A percentile compares a stretch with the other conserved stretches of the same genome.
These are phyloP conservation scores for Apodospora peruviana DNA, from an alignment of 495 filamentous ascomycete genomes.

Conservation along the genomic window DNA sequence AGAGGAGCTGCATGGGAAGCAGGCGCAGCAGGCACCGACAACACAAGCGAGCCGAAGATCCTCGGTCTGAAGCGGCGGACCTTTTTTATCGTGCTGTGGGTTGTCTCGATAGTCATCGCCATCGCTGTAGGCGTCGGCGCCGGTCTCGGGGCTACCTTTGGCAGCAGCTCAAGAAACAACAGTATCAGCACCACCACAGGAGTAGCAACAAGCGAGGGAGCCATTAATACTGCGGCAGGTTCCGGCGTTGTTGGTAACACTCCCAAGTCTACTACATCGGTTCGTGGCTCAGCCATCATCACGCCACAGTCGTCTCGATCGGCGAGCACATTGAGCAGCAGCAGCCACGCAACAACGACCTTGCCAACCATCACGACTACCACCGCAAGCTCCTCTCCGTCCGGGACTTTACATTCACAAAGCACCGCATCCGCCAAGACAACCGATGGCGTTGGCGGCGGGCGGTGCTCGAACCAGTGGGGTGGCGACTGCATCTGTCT, in stretches of 20 bases:
- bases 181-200: not conserved
- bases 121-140: conserved; percentile 1
- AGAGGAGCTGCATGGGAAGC: not conserved
- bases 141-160: conserved; percentile 1
- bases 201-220: not conserved
- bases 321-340: not conserved
- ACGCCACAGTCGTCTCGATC: not conserved
- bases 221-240: not conserved
- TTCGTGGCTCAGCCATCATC: no score
- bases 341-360: not conserved
- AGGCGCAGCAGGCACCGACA: not conserved
- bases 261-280: not conserved
- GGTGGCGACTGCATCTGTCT: conserved; percentile 15
- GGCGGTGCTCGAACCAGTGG: conserved; percentile 13
- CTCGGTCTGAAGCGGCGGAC: conserved; percentile 2
- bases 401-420: no score
- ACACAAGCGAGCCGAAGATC: not conserved
- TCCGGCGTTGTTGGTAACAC: no score
- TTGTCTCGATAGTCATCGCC: not conserved
- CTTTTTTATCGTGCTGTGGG: conserved; percentile 7
- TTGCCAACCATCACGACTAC: not conserved
- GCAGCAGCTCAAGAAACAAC: not conserved
- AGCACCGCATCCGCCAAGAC: not conserved
- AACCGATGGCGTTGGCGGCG: conserved; percentile 1
- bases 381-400: not conserved